phyloP scores from a whole-genome alignment of 371 early-diverging fungal genomes.

The Dichotomocladium elegans region DNA sequence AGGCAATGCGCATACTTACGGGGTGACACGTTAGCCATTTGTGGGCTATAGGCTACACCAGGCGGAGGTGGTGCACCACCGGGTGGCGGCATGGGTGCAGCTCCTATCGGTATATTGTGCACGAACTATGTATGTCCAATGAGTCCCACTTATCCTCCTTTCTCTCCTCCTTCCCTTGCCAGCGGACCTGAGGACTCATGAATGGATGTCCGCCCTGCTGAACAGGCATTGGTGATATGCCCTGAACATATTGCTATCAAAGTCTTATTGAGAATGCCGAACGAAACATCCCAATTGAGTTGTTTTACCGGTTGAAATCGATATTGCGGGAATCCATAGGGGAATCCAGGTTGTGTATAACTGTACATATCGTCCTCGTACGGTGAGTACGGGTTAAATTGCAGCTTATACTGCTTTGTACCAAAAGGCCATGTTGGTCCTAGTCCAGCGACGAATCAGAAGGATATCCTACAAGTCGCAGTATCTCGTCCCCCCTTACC shows the following conservation, averaged over 20 bases:
- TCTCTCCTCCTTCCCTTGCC: no score
- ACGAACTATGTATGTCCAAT: constrained; percentile 36
- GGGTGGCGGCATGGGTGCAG: constrained; percentile 31
- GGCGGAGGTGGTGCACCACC: constrained; percentile 23
- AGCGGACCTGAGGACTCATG: no score
- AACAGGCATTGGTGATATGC: constrained; percentile 30
- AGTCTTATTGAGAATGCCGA: no score
- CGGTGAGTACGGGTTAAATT: constrained; percentile 29
- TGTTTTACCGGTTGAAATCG: constrained; percentile 10
- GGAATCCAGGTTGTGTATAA: constrained; percentile 38
- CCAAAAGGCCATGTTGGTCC: constrained; percentile 56
- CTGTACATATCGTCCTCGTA: constrained; percentile 39
- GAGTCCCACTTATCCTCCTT: no score
- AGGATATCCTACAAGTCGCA: no score
- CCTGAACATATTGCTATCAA: no score
- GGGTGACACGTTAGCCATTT: constrained; percentile 40
- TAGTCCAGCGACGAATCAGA: constrained; percentile 8
- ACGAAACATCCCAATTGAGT: background rate
- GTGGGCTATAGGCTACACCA: constrained; percentile 39
- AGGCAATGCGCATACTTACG: constrained; percentile 19
- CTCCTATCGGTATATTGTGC: constrained; percentile 30
- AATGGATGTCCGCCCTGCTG: constrained; percentile 33
- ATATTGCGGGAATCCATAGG: constrained; percentile 43
- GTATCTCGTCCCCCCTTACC: constrained; percentile 17
- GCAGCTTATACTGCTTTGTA: constrained; percentile 35